Percentiles rank a stretch among this genome's conserved stretches.
phyloP scores from a whole-genome alignment of 2,329 filamentous ascomycete genomes.

The Neurospora sp. region DNA sequence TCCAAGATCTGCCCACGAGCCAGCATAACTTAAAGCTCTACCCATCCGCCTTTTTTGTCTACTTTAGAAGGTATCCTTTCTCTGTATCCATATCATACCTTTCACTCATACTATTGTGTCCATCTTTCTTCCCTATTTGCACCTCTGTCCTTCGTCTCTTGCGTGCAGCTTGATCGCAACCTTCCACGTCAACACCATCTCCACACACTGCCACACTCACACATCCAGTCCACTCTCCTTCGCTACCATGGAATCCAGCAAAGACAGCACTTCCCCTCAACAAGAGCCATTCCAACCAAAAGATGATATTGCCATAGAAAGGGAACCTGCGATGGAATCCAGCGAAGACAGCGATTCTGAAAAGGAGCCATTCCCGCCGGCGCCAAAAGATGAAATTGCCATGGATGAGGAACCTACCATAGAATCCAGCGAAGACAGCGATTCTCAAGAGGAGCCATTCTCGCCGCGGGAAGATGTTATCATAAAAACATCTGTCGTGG shows the following conservation, averaged over 20 bases:
- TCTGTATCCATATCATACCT: not conserved
- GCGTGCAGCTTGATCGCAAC: not conserved
- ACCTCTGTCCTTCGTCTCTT: not conserved
- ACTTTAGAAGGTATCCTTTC: not conserved
- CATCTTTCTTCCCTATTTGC: not conserved
- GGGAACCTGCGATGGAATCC: not conserved
- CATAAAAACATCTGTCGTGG: not conserved
- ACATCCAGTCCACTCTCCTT: not conserved
- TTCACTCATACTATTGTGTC: not conserved
- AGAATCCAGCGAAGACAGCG: not conserved
- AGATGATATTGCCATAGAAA: not conserved
- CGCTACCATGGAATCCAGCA: not conserved
- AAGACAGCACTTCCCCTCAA: not conserved
- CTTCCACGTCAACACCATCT: not conserved
- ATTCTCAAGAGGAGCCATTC: not conserved
- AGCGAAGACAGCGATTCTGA: not conserved
- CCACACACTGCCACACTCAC: not conserved
- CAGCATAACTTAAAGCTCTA: not conserved
- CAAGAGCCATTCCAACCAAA: not conserved
- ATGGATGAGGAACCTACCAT: not conserved
- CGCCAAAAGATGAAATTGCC: not conserved
- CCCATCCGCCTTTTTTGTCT: not conserved
- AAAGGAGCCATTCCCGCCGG: not conserved
- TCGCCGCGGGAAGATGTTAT: not conserved
- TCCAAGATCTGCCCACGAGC: not conserved